Base-by-base conservation (phyloP, 306 rosid genomes). In the Cicer arietinum region DNA sequence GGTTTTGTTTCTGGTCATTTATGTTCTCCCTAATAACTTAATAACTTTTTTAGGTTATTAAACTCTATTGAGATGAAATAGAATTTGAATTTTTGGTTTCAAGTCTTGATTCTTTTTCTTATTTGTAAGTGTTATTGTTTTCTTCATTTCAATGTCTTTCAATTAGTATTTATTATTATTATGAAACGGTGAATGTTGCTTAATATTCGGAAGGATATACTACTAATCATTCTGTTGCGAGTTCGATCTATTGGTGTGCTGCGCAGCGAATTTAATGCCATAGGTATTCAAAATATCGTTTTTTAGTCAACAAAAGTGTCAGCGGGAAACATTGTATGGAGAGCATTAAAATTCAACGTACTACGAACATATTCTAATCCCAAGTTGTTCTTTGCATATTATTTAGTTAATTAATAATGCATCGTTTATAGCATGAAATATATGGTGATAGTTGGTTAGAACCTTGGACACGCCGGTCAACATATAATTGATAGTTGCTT, bases 121-220 rank as follows among this genome's bases (percentile, higher is more conserved):
- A 16, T 10, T 58, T 6, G 1, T 9, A 10, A 20, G 42, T 10
- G 42, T 10, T 37, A 5, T 47, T 5, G 45, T 2, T 2, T 20
- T 22, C 7, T 22, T 50, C 59, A 66, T 67, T 67, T 7, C 16
- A 8, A 51, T 12, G 7, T 20, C 50, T 10, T 40, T 54, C 1
- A 10, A 12, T 41, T 51, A 6, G 4, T 30, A 30, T 48, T 25
- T 25, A 25, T 22, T 25, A 25, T 3, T 22, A 4, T 11, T 47
- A 9, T 11, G 42, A 51, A 45, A 20, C 14, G 3, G 62, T 18
- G 42, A 51, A 61, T 62, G 50, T 13, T 71, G 44, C 4, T 12
- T 30, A 59, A 42, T 13, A 13, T 6, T 51, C 7, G 0, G n/a
- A 54, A 74, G 83, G 35, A 73, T 79, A 73, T 73, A 30, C 79